Evolutionary conservation across 257 asterid species (phyloP), one percentile per base, ranked within the genome.

Genomic region (Solanum pennellii): DNA sequence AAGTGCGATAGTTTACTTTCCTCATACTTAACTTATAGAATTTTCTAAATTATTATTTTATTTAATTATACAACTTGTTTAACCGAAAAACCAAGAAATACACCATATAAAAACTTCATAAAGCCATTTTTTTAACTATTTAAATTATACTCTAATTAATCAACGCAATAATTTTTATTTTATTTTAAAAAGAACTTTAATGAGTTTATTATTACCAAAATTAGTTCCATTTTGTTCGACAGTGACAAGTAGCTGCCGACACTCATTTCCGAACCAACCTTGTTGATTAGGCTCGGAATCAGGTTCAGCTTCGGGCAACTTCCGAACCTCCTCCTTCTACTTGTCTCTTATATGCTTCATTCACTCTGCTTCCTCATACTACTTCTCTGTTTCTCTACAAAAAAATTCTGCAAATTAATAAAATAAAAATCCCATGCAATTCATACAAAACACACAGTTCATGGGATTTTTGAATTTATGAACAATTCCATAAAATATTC

Each of bases 221-320:
- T 31, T 83, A 82, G 82, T 69, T 80, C 83, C 47, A 86, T 87
- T 86, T 56, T 20, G 47, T 87, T 16, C 41, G 94, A 93, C 11
- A 90, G 90, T n/a, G 94, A 94, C 93, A 59, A 2, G 59, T 85
- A 82, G 92, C 97, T 94, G 93, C 97, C 97, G 98, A 95, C 98
- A 95, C 98, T 91, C 62, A 52, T 82, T 86, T 15, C 90, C 91
- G 56, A 82, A 29, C 93, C 91, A 80, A 47, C 71, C n/a, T 41
- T 37, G 14, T 62, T 83, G 42, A 4, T 31, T 80, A 87, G 92
- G 87, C 71, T 44, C 87, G 86, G 88, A n/a, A 16, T 45, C 88
- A 88, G 91, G 77, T 33, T 77, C 91, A 71, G 93, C 23, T 20
- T 18, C 18, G 29, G 86, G 11, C 65, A 82, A 79, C 27, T 86